Evolutionary conservation across 139 green algal species (phyloP).

Genomic region (Asterochloris sp.): DNA sequence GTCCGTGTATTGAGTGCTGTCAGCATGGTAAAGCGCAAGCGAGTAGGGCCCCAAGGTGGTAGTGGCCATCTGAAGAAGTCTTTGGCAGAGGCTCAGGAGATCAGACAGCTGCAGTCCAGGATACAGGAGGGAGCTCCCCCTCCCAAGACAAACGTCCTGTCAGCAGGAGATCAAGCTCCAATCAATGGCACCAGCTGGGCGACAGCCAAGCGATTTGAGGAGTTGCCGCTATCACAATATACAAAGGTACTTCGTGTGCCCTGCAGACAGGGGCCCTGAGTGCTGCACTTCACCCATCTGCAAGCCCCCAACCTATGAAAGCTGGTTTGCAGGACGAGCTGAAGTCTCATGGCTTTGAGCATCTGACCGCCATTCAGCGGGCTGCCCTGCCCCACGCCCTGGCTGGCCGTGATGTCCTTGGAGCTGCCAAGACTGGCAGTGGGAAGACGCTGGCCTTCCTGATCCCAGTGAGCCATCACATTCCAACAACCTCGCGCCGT

Average conservation of each 20-base stretch:
- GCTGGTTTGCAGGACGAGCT: too few species aligned
- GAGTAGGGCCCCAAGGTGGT: too few species aligned
- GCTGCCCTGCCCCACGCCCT: constrained; percentile 91
- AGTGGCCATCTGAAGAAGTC: too few species aligned
- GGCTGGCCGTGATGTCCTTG: constrained; percentile 86
- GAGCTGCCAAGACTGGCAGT: constrained; percentile 96
- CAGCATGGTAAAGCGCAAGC: too few species aligned
- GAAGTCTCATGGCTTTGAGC: constrained; percentile 42
- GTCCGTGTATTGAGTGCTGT: too few species aligned
- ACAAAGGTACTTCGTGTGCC: constrained; percentile 58
- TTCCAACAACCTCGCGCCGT: too few species aligned
- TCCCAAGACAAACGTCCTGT: too few species aligned
- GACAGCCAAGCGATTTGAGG: constrained; percentile 38
- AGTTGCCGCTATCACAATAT: constrained; percentile 52
- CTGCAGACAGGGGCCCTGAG: not conserved
- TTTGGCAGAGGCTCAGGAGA: too few species aligned
- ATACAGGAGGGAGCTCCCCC: too few species aligned
- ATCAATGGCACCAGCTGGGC: not conserved
- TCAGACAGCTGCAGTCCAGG: too few species aligned
- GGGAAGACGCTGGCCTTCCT: constrained; percentile 97
- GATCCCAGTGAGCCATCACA: constrained; percentile 67
- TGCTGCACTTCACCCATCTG: too few species aligned
- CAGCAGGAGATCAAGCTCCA: not conserved
- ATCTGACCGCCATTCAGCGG: constrained; percentile 91
- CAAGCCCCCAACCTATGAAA: too few species aligned